Evolutionary conservation across 2,329 filamentous ascomycete species (phyloP).

Genomic region (Stagonosporopsis cucurbitacearum): DNA sequence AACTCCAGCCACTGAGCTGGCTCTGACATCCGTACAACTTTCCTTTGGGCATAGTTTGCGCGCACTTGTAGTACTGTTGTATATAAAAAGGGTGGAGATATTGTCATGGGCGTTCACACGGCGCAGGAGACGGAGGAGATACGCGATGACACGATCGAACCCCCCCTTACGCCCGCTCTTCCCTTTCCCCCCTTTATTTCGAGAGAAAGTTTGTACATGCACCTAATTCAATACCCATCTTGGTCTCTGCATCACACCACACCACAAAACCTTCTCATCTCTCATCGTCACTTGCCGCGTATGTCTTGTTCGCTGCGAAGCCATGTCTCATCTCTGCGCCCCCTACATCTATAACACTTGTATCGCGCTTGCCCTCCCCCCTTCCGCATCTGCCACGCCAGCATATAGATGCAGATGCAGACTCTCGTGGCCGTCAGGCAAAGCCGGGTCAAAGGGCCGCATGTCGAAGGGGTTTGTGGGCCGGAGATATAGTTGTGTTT

Average conservation of each 20-base stretch:
- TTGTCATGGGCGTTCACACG: slow-evolving; percentile 4
- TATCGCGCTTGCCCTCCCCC: too few relatives aligned
- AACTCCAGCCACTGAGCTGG: slow-evolving; percentile 33
- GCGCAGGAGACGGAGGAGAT: background rate
- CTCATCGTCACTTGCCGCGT: background rate
- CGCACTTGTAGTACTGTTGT: slow-evolving; percentile 7
- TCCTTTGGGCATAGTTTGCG: background rate
- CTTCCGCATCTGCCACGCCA: too few relatives aligned
- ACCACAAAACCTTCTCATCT: too few relatives aligned
- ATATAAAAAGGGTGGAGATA: background rate
- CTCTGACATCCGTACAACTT: background rate
- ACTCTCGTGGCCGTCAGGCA: background rate
- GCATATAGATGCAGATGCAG: background rate
- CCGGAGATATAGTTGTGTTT: too few relatives aligned
- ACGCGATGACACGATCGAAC: slow-evolving; percentile 8
- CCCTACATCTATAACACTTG: too few relatives aligned
- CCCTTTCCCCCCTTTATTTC: background rate
- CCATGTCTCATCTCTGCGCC: too few relatives aligned
- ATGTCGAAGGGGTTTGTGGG: slow-evolving; percentile 1
- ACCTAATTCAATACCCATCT: slow-evolving; percentile 46
- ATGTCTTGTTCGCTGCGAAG: background rate
- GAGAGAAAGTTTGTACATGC: slow-evolving; percentile 27
- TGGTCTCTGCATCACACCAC: slow-evolving; percentile 19
- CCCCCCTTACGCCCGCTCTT: too few relatives aligned
- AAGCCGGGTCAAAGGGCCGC: background rate